phyloP scores from a whole-genome alignment of 2,329 filamentous ascomycete genomes.

The Tolypocladium paradoxum region DNA sequence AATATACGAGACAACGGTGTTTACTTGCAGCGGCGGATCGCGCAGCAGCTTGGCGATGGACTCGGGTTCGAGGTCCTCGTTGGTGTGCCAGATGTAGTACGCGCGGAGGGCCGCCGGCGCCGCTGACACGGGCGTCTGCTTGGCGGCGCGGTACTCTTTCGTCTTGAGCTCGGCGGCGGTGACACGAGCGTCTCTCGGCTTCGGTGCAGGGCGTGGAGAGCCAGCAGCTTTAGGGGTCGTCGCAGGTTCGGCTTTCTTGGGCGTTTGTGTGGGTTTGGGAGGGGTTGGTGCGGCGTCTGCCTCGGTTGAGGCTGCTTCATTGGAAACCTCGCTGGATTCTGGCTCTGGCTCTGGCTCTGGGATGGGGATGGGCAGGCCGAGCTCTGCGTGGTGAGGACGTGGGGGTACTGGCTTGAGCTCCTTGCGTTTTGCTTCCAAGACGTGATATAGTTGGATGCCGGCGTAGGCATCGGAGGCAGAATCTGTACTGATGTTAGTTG shows the following conservation, averaged over 20 bases:
- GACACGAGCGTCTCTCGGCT: conserved; percentile 27
- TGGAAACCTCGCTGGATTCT: background rate
- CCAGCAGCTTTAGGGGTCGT: conserved; percentile 6
- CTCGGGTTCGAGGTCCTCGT: conserved; percentile 34
- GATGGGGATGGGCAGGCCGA: conserved; percentile 50
- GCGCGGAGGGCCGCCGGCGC: conserved; percentile 34
- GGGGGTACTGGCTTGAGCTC: conserved; percentile 60
- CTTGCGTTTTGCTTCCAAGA: conserved; percentile 57
- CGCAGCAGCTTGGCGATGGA: conserved; percentile 46
- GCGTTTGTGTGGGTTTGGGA: background rate
- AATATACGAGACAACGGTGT: conserved; percentile 50
- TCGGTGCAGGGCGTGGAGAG: background rate
- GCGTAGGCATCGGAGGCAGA: conserved; percentile 80
- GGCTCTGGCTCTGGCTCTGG: conserved; percentile 8
- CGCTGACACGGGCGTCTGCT: conserved; percentile 10
- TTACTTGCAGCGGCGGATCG: conserved; percentile 44
- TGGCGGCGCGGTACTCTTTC: conserved; percentile 23
- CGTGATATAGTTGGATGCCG: conserved; percentile 59
- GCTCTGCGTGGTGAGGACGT: conserved; percentile 57
- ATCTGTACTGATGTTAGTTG: conserved; percentile 32
- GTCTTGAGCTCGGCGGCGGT: conserved; percentile 30
- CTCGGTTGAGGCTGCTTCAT: background rate
- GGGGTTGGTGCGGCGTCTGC: background rate
- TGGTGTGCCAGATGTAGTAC: conserved; percentile 54
- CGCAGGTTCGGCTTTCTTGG: background rate